phyloP scores from a whole-genome alignment of 345 rosid genomes.

The Aurinia saxatilis region DNA sequence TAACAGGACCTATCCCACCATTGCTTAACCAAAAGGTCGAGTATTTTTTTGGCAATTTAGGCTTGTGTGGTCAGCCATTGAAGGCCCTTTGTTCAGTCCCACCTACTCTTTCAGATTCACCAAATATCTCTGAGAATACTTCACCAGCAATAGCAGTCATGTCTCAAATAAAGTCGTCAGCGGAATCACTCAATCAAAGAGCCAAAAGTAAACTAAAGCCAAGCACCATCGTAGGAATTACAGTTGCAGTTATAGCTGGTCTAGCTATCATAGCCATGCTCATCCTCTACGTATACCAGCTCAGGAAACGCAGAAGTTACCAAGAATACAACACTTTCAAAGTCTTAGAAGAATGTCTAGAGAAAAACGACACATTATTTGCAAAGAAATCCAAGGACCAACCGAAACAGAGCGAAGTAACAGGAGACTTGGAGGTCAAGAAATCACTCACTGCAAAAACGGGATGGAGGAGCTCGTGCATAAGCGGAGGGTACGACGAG shows the following conservation, averaged over 20 bases:
- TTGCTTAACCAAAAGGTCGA: conserved; percentile 51
- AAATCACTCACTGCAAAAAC: conserved; percentile 21
- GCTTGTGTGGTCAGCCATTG: conserved; percentile 81
- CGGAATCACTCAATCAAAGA: conserved; percentile 7
- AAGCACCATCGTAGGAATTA: conserved; percentile 52
- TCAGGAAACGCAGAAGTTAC: conserved; percentile 44
- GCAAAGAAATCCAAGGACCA: conserved; percentile 9
- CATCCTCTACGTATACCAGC: conserved; percentile 57
- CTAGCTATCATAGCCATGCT: conserved; percentile 47
- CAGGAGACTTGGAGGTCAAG: neutral
- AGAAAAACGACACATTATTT: conserved; percentile 11
- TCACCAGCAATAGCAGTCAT: conserved; percentile 90
- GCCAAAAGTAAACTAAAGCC: conserved; percentile 50
- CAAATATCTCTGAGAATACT: conserved; percentile 41
- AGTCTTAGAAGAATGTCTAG: conserved; percentile 26
- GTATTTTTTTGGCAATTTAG: conserved; percentile 50
- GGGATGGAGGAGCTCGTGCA: conserved; percentile 56
- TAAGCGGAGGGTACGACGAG: conserved; percentile 30
- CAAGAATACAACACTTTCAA: conserved; percentile 17
- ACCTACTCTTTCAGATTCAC: conserved; percentile 65
- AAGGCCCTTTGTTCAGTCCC: conserved; percentile 63
- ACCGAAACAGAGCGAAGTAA: conserved; percentile 10
- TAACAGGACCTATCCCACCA: conserved; percentile 56
- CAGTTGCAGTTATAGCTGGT: conserved; percentile 62
- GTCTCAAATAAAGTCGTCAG: conserved; percentile 45